Evolutionary conservation across 345 rosid genomes (phyloP).

Genomic region (Turritis glabra): DNA sequence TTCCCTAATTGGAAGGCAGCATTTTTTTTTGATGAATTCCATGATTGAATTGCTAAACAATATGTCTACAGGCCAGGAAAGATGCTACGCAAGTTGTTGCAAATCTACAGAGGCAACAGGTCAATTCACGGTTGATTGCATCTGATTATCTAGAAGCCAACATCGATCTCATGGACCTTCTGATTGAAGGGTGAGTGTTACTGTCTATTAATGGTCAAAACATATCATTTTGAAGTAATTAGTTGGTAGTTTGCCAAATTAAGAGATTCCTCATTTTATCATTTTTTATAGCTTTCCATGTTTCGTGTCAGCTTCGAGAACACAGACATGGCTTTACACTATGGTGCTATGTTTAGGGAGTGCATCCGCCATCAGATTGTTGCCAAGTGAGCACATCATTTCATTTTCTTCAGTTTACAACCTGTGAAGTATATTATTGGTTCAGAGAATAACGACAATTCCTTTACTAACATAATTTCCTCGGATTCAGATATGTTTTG

Average conservation of each 20-base stretch:
- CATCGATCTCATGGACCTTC: slow-evolving; percentile 78
- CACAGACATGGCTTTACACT: slow-evolving; percentile 93
- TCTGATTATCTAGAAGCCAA: slow-evolving; percentile 90
- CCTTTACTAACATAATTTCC: neutral
- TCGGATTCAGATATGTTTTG: slow-evolving; percentile 74
- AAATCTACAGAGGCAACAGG: slow-evolving; percentile 95
- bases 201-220: neutral
- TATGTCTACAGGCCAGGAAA: slow-evolving; percentile 72
- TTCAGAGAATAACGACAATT: neutral
- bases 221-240: neutral
- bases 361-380: slow-evolving; percentile 97
- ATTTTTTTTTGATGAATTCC: neutral
- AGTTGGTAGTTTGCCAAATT: neutral
- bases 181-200: slow-evolving; percentile 66
- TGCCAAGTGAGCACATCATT: slow-evolving; percentile 60
- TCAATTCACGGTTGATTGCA: slow-evolving; percentile 82
- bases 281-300: slow-evolving; percentile 20
- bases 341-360: slow-evolving; percentile 97
- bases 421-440: neutral
- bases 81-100: slow-evolving; percentile 99
- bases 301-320: slow-evolving; percentile 63
- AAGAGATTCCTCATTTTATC: neutral
- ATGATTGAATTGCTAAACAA: neutral
- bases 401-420: neutral
- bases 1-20: neutral